These are phyloP conservation scores for Leucoagaricus sp. DNA, from an alignment of 1,284 basidiomycete genomes.

Conservation along the genomic window DNA sequence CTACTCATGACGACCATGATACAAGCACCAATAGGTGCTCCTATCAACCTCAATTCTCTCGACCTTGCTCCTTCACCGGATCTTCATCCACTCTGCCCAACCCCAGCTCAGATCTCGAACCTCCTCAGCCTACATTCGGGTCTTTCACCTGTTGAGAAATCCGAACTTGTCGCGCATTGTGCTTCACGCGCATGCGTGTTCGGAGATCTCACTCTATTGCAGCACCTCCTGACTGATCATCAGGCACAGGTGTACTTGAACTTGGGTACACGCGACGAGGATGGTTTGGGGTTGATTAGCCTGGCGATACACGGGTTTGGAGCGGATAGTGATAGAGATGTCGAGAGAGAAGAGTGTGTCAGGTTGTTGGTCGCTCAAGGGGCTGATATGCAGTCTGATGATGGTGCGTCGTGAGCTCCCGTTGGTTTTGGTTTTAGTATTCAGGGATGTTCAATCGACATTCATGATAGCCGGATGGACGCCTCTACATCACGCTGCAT, in stretches of 20 bases:
- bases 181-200: constrained; percentile 74
- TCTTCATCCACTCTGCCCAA: constrained; percentile 74
- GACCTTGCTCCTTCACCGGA: constrained; percentile 74
- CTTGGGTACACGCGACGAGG: constrained; percentile 74
- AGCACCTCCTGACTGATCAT: constrained; percentile 70
- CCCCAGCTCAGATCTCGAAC: constrained; percentile 57
- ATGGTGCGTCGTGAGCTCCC: constrained; percentile 45
- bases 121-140: constrained; percentile 68
- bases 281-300: constrained; percentile 79
- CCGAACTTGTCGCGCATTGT: constrained; percentile 69
- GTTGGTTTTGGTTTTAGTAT: not conserved
- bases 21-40: not conserved
- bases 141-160: constrained; percentile 64
- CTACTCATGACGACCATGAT: constrained; percentile 6
- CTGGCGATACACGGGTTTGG: constrained; percentile 84
- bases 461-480: constrained; percentile 82
- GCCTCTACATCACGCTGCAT: constrained; percentile 90
- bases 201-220: constrained; percentile 69
- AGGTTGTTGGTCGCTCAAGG: constrained; percentile 79
- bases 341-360: constrained; percentile 88
- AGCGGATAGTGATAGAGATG: constrained; percentile 75
- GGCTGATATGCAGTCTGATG: constrained; percentile 70
- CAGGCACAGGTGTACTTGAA: constrained; percentile 72
- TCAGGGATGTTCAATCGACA: not conserved
- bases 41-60: constrained; percentile 22